Percentiles rank a stretch among this genome's conserved stretches.
Conservation (phyloP, 495 filamentous ascomycete genomes). For the Saxophila tyrrhenica region DNA sequence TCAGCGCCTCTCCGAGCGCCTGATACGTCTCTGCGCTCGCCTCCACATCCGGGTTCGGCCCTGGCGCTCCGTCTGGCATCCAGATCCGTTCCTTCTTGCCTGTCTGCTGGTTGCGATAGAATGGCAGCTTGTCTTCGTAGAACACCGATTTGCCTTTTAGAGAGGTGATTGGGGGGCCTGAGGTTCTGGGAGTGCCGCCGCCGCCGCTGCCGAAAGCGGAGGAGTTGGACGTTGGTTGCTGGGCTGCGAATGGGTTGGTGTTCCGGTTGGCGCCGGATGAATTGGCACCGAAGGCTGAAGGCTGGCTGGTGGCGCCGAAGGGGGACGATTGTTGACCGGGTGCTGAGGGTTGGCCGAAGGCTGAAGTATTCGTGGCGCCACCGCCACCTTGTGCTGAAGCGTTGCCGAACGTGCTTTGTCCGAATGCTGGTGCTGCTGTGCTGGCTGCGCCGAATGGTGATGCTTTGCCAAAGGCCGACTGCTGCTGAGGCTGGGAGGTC, state of each 20-base stretch:
- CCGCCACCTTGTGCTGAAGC: too few species aligned
- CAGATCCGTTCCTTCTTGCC: slow-evolving; percentile 47
- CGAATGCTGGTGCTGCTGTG: slow-evolving; percentile 9
- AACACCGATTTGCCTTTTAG: slow-evolving; percentile 48
- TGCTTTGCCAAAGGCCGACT: background rate
- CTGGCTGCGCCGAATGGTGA: slow-evolving; percentile 1
- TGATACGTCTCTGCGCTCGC: slow-evolving; percentile 41
- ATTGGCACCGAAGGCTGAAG: background rate
- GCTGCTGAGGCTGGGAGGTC: background rate
- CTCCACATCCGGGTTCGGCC: slow-evolving; percentile 26
- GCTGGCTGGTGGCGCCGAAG: slow-evolving; percentile 9
- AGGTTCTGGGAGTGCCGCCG: background rate
- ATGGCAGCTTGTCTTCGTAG: slow-evolving; percentile 36
- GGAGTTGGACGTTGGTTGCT: background rate
- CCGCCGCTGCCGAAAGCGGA: background rate
- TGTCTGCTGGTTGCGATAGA: slow-evolving; percentile 40
- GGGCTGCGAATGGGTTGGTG: background rate
- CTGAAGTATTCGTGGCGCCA: too few species aligned
- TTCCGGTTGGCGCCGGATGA: too few species aligned
- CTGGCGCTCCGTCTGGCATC: slow-evolving; percentile 59
- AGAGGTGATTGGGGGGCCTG: slow-evolving; percentile 35
- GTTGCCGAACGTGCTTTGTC: slow-evolving; percentile 3
- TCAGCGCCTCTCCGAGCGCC: slow-evolving; percentile 39
- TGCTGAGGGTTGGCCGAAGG: background rate
- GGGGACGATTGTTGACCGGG: background rate